Base-by-base conservation (phyloP, 805 yeast species). In the Candida manassasensis region DNA sequence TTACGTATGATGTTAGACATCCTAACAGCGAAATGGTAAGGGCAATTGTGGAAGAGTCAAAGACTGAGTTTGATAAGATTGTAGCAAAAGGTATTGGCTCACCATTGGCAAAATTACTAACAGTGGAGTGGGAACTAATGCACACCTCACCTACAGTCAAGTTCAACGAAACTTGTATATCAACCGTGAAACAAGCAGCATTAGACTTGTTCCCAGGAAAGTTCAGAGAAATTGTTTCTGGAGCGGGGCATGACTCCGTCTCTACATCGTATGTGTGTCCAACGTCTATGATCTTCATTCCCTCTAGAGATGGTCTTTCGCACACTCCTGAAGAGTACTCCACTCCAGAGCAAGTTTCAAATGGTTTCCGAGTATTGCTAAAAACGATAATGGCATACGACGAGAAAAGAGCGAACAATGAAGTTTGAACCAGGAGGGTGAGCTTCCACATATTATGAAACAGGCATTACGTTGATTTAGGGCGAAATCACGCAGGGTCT, bases 201-300 rank as follows among this genome's bases (percentile, higher is more conserved):
- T 41, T 49, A 13, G 74, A 67, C 17, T 49, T 73, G 22, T 73
- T 69, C 38, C 55, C 59, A 17, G 68, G 61, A 2, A 52, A 64
- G 25, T 59, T 63, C 8, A 57, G 66, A 27, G 67, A 61, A 25
- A 77, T 79, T 35, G 68, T 71, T 30, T 74, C 82, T 44, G 87
- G 89, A 19, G 86, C 88, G 4, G 86, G 84, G 8, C 89, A 81
- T 45, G 89, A 81, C 49, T 77, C 84, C 6, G 78, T 85, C 45
- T 67, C 73, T 15, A 76, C 82, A 2, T 66, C 75, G 6, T 47
- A 59, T 4, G 63, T 67, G 30, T 71, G 75, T 27, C 88, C 89
- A 27, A 80, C 88, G 0, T 73, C 85, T 2, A 81, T 81, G 87
- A 74, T 81, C 21, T 81, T 81, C 52, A 76, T 80, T 47, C 88